Evolutionary conservation across 495 filamentous ascomycete species (phyloP), one percentile per base, ranked within the genome.

Genomic region (Elasticomyces elasticus): DNA sequence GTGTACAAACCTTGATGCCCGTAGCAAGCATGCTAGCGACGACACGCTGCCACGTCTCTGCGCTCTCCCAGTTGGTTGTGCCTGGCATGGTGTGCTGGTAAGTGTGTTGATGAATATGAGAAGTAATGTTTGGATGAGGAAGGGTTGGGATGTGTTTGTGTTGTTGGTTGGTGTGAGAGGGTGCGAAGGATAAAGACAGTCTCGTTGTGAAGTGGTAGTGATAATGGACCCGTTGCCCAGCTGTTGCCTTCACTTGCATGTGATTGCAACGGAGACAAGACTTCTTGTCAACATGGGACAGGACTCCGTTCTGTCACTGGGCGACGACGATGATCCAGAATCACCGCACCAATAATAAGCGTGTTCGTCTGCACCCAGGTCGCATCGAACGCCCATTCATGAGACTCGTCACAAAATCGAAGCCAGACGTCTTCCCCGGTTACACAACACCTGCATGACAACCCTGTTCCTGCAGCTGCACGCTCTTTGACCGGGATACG

Each of bases 1-100:
- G 41, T 40, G 28, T n/a, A 49, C 57, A 15, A 0, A 60, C 60
- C 52, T 60, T 63, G 22, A 54, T 45, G 20, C 56, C 60, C 10
- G 49, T 52, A 15, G 60, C 60, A 12, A 53, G 17, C 23, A 59
- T 62, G 27, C 42, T 44, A 9, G 60, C 60, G 24, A 63, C 52
- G 26, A 63, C 19, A 37, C 60, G 56, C 48, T 59, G 46, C 52
- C 53, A 56, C 1, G 56, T 51, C 27, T 53, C 58, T 15, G 40
- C 31, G 23, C 17, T 27, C 1, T 54, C 38, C 60, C 60, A 60
- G 49, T 63, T 33, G 6, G 40, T 49, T 2, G 45, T 51, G 37
- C 45, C 46, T 24, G 15, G 27, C 35, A 46, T 28, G n/a, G 45
- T 49, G 17, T 46, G 25, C 17, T 47, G 5, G 6, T n/a, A 28